phyloP scores from a whole-genome alignment of 2,329 filamentous ascomycete species.

The Camillea tinctor region DNA sequence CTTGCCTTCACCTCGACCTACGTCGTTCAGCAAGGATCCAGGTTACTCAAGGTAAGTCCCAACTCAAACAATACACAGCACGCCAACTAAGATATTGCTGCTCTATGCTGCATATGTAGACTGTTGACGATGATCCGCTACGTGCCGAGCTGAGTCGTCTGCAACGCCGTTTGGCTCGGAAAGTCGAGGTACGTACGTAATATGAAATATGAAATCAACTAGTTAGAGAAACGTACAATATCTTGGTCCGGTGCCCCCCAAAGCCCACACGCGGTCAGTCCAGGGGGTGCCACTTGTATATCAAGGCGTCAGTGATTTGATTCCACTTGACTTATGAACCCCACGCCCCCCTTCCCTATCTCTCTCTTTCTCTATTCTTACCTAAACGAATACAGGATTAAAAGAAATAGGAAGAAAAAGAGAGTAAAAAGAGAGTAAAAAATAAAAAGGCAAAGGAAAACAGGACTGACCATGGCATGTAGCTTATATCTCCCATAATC shows the following conservation, averaged over 20 bases:
- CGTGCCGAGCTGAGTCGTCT: slow-evolving; percentile 67
- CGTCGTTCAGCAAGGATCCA: slow-evolving; percentile 78
- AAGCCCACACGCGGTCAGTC: not conserved
- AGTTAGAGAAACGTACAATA: not conserved
- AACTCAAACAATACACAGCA: not conserved
- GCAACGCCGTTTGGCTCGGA: slow-evolving; percentile 74
- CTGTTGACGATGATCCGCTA: slow-evolving; percentile 68
- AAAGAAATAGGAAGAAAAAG: too few species aligned
- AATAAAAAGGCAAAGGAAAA: not conserved
- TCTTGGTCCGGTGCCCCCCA: not conserved
- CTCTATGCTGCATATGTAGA: slow-evolving; percentile 35
- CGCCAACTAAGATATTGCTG: not conserved
- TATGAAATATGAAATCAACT: not conserved
- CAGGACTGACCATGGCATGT: slow-evolving; percentile 5
- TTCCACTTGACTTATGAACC: slow-evolving; percentile 4
- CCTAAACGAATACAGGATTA: too few species aligned
- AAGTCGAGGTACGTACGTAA: slow-evolving; percentile 67
- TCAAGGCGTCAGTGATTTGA: not conserved
- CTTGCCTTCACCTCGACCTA: slow-evolving; percentile 83
- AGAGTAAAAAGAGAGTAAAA: too few species aligned
- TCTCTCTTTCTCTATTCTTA: not conserved
- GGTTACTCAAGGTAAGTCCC: slow-evolving; percentile 59
- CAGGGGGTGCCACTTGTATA: slow-evolving; percentile 3
- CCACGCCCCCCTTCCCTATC: not conserved
- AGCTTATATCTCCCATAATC: slow-evolving; percentile 34